Evolutionary conservation across 768 basidiomycete genomes (phyloP).

Genomic region (Agaricus blazei): DNA sequence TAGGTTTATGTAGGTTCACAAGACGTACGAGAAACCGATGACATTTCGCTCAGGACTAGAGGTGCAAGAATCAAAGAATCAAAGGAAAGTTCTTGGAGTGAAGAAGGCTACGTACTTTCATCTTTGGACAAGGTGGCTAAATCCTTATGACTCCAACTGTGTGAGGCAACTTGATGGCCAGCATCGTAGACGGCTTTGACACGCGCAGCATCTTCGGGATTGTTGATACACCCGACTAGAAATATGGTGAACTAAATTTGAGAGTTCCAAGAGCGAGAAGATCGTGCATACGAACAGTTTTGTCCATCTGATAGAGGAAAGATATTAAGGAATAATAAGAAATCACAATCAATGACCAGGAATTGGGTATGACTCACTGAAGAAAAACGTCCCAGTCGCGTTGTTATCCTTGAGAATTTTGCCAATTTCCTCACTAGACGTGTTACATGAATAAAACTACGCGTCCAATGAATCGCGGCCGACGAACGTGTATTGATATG

Average conservation of each 20-base stretch:
- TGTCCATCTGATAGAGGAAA: slow-evolving; percentile 1
- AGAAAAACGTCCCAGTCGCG: slow-evolving; percentile 31
- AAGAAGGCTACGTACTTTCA: slow-evolving; percentile 8
- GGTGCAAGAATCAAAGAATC: not conserved
- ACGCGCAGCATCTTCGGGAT: slow-evolving; percentile 6
- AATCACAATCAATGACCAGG: not conserved
- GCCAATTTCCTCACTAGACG: slow-evolving; percentile 27
- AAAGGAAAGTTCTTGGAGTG: not conserved
- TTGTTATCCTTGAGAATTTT: slow-evolving; percentile 25
- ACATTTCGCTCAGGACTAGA: slow-evolving; percentile 5
- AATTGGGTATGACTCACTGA: slow-evolving; percentile 14
- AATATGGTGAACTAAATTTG: not conserved
- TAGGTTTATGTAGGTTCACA: too few species aligned
- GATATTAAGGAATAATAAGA: not conserved
- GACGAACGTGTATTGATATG: slow-evolving; percentile 29
- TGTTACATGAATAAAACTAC: not conserved
- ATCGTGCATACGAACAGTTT: slow-evolving; percentile 2
- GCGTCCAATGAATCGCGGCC: not conserved
- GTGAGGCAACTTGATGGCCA: slow-evolving; percentile 25
- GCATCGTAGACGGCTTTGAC: slow-evolving; percentile 17
- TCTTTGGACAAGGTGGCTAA: slow-evolving; percentile 14
- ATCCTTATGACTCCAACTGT: slow-evolving; percentile 25
- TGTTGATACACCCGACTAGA: slow-evolving; percentile 24
- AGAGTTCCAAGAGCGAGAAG: not conserved
- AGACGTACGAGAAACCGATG: slow-evolving; percentile 4